Base-by-base conservation (phyloP, 2,329 filamentous ascomycete genomes). In the Phaeoacremonium minimum region DNA sequence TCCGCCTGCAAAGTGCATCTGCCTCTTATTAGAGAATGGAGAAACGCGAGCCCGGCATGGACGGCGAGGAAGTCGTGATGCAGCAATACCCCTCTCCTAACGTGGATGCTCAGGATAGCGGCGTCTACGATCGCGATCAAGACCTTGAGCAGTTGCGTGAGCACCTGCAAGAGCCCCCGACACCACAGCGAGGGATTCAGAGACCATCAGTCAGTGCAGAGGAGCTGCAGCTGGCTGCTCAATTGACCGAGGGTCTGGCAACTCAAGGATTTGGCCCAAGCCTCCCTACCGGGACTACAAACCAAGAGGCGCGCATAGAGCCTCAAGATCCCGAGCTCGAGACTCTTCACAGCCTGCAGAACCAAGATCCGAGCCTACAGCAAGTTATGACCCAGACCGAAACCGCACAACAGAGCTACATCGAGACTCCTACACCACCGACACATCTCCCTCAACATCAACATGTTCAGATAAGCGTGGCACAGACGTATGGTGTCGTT, bases 151-250 rank as follows among this genome's bases (percentile, higher is more conserved):
- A 50, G 7, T 47, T 53, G 28, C 46, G 51, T 15, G 42, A 39
- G 7, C 54, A 54, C 32, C 46, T 47, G 20, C 57, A 57, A 20
- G 61, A 66, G 8, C 48, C 61, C 4, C 52, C 61, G 12, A 51
- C 61, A 13, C 54, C 64, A 15, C 64, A 64, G 30, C 67, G 68
- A 18, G 65, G 69, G 32, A 49, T 59, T 9, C 48, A 60, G 12
- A 61, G 63, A 11, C 59, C 67, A 3, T 41, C 48, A 6, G 58
- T 67, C 22, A 76, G 69, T 39, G 63, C 68, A 5, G 73, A 76
- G 46, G 75, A 79, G 56, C 61, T 79, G 29, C 75, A 77, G 52
- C 60, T 79, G 28, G 74, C 75, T 12, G 74, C 75, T 8, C 75
- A 78, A 49, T 57, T 80, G 29, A 74, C 73, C 32, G 71, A 75